Percentiles rank a stretch among this genome's conserved stretches.
These are phyloP conservation scores for Luffa acutangula DNA, from an alignment of 306 rosid species.

Conservation along the genomic window DNA sequence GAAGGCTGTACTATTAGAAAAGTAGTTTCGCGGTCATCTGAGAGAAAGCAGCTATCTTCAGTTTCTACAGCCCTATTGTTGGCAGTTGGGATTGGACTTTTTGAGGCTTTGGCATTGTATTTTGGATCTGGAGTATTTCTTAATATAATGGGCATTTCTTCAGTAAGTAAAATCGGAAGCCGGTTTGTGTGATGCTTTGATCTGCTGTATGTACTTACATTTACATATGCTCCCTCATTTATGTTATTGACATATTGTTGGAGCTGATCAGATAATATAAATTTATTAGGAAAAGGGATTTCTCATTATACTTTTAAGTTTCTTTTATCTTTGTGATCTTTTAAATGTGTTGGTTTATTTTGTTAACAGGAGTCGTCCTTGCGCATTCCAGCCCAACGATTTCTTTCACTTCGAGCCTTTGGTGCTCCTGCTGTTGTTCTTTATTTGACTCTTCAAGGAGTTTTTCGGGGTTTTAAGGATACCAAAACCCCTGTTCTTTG, in stretches of 20 bases:
- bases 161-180: conserved; percentile 36
- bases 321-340: neutral
- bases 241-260: neutral
- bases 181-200: neutral
- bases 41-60: conserved; percentile 64
- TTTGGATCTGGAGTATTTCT: conserved; percentile 65
- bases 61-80: conserved; percentile 89
- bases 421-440: conserved; percentile 99
- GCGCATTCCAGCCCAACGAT: conserved; percentile 41
- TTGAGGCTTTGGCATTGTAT: conserved; percentile 78
- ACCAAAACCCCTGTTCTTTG: conserved; percentile 85
- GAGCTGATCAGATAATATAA: neutral
- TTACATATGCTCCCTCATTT: neutral
- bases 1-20: conserved; percentile 32
- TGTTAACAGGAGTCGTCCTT: conserved; percentile 60
- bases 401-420: conserved; percentile 68
- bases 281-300: neutral
- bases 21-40: conserved; percentile 16
- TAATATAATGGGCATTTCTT: conserved; percentile 59
- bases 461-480: conserved; percentile 96
- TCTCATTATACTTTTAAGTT: neutral
- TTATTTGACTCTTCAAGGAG: conserved; percentile 93
- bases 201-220: neutral
- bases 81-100: conserved; percentile 63
- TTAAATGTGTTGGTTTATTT: neutral